Evolutionary conservation across 495 filamentous ascomycete genomes (phyloP), one percentile per base, ranked within the genome.

Genomic region (Penicillium daleae): DNA sequence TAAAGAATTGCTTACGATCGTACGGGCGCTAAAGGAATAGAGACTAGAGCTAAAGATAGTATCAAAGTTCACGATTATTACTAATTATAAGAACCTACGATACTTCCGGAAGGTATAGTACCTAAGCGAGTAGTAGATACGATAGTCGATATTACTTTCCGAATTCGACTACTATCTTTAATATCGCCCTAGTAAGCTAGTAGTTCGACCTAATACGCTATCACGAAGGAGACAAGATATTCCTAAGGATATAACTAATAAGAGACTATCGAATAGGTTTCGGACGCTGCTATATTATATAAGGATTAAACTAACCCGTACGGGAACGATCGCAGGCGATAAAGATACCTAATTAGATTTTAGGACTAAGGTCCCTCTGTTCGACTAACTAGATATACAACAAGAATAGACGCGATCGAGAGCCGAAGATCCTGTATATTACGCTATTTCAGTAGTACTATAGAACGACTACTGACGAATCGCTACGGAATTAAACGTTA

Each of bases 1-100:
- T 39, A 71, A 74, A 44, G 69, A 71, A 51, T 39, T 76, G 4
- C 42, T 77, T 9, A 63, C 58, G 6, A 71, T 72, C 13, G 72
- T 76, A 4, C 44, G 37, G 54, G 55, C 53, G 29, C 70, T 78
- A n/a, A 48, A 76, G 24, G 26, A 65, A 32, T 80, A 61, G 67
- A 57, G 71, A 52, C 57, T 54, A 7, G 24, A 51, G 29, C 29
- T 51, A 51, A 51, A 51, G 49, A 51, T 51, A 19, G 49, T 51
- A 1, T 26, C 49, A 1, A 2, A 7, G 2, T 51, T 51, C 22
- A 17, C 24, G 1, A 51, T 51, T 7, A 3, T 51, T 0, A 51
- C 49, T 0, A 12, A 51, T 6, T 9, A 51, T 31, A 51, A 51
- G 26, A 51, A 51, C 49, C 27, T 51, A 17, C 8, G 8, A 31